These are phyloP conservation scores for Botrytis byssoidea DNA, from an alignment of 2,329 filamentous ascomycete species.

Conservation along the genomic window DNA sequence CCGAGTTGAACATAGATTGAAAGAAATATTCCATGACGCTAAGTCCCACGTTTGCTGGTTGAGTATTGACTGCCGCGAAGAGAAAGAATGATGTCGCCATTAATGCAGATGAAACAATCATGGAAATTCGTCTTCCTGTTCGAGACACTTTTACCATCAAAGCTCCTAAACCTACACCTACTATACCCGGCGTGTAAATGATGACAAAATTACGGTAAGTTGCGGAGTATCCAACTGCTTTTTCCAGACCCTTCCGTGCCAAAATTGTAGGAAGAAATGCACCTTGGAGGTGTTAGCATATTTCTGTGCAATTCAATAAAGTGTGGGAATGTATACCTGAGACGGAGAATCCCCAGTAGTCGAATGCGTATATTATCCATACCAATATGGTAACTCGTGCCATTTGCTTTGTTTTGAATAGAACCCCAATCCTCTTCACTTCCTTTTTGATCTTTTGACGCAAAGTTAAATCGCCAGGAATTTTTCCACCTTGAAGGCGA, in stretches of 20 bases:
- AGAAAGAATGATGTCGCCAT: constrained; percentile 36
- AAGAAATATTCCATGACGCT: constrained; percentile 39
- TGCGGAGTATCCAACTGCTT: constrained; percentile 31
- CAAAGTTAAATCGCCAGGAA: not conserved
- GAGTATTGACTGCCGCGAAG: constrained; percentile 33
- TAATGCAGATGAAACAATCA: constrained; percentile 35
- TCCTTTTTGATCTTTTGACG: constrained; percentile 33
- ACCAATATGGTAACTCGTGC: constrained; percentile 47
- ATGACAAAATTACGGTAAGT: constrained; percentile 41
- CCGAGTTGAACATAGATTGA: constrained; percentile 35
- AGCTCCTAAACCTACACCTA: constrained; percentile 34
- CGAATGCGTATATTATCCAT: constrained; percentile 51
- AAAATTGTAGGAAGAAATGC: constrained; percentile 42
- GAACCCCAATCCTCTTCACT: constrained; percentile 44
- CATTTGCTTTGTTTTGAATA: constrained; percentile 46
- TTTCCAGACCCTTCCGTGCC: constrained; percentile 33
- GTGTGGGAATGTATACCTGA: constrained; percentile 42
- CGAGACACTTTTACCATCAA: constrained; percentile 26
- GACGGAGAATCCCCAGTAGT: constrained; percentile 48
- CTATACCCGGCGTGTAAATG: constrained; percentile 40
- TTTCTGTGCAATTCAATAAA: constrained; percentile 20
- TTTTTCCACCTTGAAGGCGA: not conserved
- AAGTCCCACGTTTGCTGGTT: constrained; percentile 35
- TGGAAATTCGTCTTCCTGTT: constrained; percentile 35
- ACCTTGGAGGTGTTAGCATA: constrained; percentile 37